Evolutionary conservation across 2,329 filamentous ascomycete genomes (phyloP).

Genomic region (Fusarium sp.): DNA sequence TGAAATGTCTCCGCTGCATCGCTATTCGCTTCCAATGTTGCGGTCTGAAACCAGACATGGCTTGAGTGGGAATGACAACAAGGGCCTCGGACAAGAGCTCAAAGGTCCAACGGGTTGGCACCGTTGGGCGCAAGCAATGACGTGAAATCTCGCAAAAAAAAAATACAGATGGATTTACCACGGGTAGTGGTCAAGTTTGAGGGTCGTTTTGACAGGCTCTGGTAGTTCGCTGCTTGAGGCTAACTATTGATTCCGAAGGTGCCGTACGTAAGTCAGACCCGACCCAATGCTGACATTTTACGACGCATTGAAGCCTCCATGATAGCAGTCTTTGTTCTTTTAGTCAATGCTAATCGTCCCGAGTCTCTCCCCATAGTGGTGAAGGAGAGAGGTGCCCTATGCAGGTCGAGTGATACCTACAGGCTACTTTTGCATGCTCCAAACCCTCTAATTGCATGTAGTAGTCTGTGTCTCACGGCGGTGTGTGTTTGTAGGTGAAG

Average conservation of each 20-base stretch:
- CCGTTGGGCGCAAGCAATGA: constrained; percentile 29
- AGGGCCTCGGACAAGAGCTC: constrained; percentile 6
- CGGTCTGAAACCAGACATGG: constrained; percentile 14
- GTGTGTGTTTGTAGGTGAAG: constrained; percentile 23
- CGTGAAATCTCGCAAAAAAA: constrained; percentile 13
- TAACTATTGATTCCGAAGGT: constrained; percentile 27
- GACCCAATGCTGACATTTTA: constrained; percentile 27
- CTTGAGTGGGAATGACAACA: constrained; percentile 13
- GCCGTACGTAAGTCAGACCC: constrained; percentile 19
- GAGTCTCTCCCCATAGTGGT: not conserved
- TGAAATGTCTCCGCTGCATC: constrained; percentile 32
- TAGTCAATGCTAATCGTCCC: not conserved
- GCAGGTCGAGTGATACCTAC: constrained; percentile 1
- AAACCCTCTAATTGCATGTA: constrained; percentile 10
- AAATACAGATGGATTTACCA: not conserved
- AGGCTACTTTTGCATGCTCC: not conserved
- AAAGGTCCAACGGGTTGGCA: constrained; percentile 15
- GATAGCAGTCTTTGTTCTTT: constrained; percentile 3
- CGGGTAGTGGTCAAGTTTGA: not conserved
- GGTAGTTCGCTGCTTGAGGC: constrained; percentile 5
- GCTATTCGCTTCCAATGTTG: constrained; percentile 27
- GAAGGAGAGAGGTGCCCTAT: constrained; percentile 1
- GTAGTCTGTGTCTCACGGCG: constrained; percentile 23
- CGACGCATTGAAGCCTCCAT: constrained; percentile 26
- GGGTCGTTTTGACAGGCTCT: constrained; percentile 1